Conservation (phyloP, 208 protist species). For the Wallacemonas collosoma region DNA sequence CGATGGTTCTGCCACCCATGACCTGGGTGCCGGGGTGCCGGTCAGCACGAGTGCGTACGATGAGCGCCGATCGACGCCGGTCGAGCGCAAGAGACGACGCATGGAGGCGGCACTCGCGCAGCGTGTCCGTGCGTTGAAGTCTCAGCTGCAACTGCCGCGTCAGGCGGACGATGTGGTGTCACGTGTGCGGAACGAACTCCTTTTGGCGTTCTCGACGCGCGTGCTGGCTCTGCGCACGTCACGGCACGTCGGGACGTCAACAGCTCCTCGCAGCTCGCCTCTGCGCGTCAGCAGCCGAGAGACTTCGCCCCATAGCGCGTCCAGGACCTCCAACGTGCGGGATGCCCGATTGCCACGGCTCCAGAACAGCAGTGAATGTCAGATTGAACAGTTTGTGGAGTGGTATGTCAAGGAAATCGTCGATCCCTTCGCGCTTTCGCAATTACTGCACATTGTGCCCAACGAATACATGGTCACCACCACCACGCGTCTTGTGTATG, state of each 20-base stretch:
- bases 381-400: slow-evolving; percentile 75
- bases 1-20: too few species aligned
- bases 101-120: slow-evolving; percentile 23
- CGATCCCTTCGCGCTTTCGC: slow-evolving; percentile 77
- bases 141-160: slow-evolving; percentile 46
- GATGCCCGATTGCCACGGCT: too few species aligned
- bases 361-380: slow-evolving; percentile 32
- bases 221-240: slow-evolving; percentile 65
- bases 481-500: slow-evolving; percentile 64
- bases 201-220: slow-evolving; percentile 78
- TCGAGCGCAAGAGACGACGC: slow-evolving; percentile 7
- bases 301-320: too few species aligned
- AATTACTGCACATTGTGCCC: slow-evolving; percentile 76
- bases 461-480: slow-evolving; percentile 76
- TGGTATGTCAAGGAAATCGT: slow-evolving; percentile 84
- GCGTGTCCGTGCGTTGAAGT: slow-evolving; percentile 35
- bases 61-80: slow-evolving; percentile 7
- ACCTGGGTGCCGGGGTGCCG: too few species aligned
- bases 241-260: not conserved
- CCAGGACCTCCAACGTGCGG: too few species aligned
- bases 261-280: too few species aligned
- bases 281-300: too few species aligned
- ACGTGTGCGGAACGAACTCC: slow-evolving; percentile 73
- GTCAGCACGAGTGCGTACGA: not conserved
- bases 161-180: slow-evolving; percentile 47